Base-by-base conservation (phyloP, 176 grass and related monocot species). In the Rhynchospora pubera region DNA sequence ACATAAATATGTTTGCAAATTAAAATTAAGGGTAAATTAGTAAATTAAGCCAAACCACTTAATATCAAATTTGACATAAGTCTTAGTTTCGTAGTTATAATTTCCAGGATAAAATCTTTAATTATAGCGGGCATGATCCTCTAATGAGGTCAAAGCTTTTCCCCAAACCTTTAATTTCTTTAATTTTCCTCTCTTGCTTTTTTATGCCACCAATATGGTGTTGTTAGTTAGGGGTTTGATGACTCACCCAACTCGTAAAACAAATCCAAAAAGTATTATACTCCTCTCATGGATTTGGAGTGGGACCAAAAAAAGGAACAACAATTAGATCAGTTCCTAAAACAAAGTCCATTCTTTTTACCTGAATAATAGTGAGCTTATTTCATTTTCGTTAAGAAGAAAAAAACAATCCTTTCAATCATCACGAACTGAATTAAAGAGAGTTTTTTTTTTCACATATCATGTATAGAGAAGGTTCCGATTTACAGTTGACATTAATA, bases 221-320 rank as follows among this genome's bases (percentile, higher is more conserved):
- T 67, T 67, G 65, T 67, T 67, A 67, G 65, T 67, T 67, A 67
- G 65, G 65, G 65, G 65, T 67, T 67, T 67, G 65, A 67, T 67
- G 65, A 67, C 65, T 67, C 65, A 67, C 65, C 32, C 65, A 67
- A 67, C n/a, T 43, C 32, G 10, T 67, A 42, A 67, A 67, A 42
- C 65, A 67, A 67, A 67, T 67, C 65, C 22, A 67, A 67, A 43
- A 18, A 0, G 28, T 66, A 24, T 39, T 39, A 13, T 32, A 28
- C 13, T 39, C 32, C 28, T 66, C 42, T 42, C 64, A 67, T 67
- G 30, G 30, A 67, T 67, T 67, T 2, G 32, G 32, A 18, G 30
- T 43, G 64, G 64, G 64, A 39, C 62, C 28, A 5, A 8, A 23
- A 67, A 39, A 67, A 42, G 26, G 32, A 16, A 42, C 64, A 67